Conservation (phyloP, 1,139 yeast genomes). For the Kazachstania sp. region DNA sequence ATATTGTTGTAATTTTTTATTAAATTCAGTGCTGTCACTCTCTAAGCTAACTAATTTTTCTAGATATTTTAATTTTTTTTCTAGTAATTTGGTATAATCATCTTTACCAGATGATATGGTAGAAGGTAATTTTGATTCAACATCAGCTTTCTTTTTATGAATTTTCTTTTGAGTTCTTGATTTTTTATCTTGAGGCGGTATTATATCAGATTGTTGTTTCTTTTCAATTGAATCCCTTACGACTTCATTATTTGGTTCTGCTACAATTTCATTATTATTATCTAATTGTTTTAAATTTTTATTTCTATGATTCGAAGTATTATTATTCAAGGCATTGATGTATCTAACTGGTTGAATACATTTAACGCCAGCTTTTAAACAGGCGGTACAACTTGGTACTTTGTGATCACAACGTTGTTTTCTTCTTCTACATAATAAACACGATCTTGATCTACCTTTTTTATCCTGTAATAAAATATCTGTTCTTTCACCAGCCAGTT, state of each 20-base stretch:
- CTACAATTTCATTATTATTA: neutral
- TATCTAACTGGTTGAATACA: slow-evolving; percentile 54
- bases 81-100: slow-evolving; percentile 45
- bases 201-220: neutral
- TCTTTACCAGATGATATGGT: slow-evolving; percentile 28
- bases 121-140: neutral
- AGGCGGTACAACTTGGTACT: slow-evolving; percentile 52
- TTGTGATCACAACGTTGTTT: slow-evolving; percentile 54
- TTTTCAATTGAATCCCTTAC: neutral
- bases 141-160: neutral
- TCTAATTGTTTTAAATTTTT: neutral
- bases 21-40: slow-evolving; percentile 21
- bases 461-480: slow-evolving; percentile 31
- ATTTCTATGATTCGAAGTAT: neutral
- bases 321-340: slow-evolving; percentile 11
- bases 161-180: neutral
- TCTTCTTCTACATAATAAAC: slow-evolving; percentile 43
- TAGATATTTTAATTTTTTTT: slow-evolving; percentile 41
- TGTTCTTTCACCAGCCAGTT: slow-evolving; percentile 27
- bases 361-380: slow-evolving; percentile 47
- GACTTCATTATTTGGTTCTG: neutral
- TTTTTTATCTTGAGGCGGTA: neutral
- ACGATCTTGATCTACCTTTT: slow-evolving; percentile 44
- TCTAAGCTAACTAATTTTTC: slow-evolving; percentile 36
- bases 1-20: slow-evolving; percentile 33